phyloP scores from a whole-genome alignment of 495 filamentous ascomycete genomes.

The Penicillium chermesinum region DNA sequence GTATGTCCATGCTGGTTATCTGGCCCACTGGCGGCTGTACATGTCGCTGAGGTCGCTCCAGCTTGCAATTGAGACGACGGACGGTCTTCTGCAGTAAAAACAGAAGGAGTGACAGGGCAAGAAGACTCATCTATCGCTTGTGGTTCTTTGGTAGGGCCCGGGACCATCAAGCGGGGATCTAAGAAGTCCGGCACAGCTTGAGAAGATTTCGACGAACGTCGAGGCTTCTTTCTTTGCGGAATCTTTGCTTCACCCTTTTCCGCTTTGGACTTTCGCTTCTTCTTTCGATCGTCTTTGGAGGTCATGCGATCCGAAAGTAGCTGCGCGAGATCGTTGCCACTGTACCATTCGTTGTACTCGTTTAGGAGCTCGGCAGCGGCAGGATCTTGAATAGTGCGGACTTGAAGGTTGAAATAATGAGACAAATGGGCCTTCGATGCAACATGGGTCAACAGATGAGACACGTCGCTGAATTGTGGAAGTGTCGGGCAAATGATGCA shows the following conservation, averaged over 20 bases:
- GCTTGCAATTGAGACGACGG: neutral
- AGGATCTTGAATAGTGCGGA: constrained; percentile 55
- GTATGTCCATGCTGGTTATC: neutral
- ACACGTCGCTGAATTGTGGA: constrained; percentile 78
- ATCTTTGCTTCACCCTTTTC: neutral
- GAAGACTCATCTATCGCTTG: neutral
- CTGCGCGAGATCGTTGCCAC: constrained; percentile 54
- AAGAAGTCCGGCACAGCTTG: constrained; percentile 20
- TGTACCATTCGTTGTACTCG: constrained; percentile 67
- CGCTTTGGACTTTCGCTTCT: constrained; percentile 27
- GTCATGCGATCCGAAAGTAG: constrained; percentile 66
- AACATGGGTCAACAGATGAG: constrained; percentile 83
- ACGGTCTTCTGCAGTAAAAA: neutral
- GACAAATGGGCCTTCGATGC: constrained; percentile 80
- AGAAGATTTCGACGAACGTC: neutral
- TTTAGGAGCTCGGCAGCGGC: constrained; percentile 46
- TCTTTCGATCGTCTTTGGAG: constrained; percentile 63
- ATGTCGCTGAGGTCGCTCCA: neutral
- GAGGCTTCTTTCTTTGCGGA: constrained; percentile 1
- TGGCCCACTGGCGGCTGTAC: neutral
- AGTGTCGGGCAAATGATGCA: constrained; percentile 77
- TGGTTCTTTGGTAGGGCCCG: constrained; percentile 6
- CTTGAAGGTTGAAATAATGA: constrained; percentile 64
- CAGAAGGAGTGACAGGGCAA: neutral
- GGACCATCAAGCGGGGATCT: constrained; percentile 32